A percentile compares a stretch with the other conserved stretches of the same genome.
phyloP scores from a whole-genome alignment of 2,329 filamentous ascomycete genomes.

The Neodidymelliopsis sp. region DNA sequence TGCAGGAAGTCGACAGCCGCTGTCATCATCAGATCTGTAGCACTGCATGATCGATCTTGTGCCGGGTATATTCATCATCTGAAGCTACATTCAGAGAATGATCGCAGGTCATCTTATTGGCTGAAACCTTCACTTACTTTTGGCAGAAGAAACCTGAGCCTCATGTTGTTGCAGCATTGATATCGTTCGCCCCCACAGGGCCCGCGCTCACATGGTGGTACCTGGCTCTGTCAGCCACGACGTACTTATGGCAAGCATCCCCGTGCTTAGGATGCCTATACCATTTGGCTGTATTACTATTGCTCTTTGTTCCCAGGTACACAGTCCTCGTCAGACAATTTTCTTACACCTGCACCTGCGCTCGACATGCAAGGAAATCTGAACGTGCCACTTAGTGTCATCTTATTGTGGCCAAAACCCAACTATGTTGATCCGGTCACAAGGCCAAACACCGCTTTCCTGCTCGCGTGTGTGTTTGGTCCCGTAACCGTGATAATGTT shows the following conservation, averaged over 20 bases:
- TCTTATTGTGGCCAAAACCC: conserved; percentile 33
- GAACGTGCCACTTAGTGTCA: conserved; percentile 35
- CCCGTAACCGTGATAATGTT: conserved; percentile 33
- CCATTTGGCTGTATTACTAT: not conserved
- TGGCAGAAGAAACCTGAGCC: conserved; percentile 17
- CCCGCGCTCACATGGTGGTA: not conserved
- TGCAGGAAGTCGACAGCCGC: not conserved
- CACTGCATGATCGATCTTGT: conserved; percentile 1
- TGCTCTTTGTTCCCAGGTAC: not conserved
- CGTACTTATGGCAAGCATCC: conserved; percentile 31
- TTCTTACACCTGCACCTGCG: not conserved
- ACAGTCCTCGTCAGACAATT: not conserved
- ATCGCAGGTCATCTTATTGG: not conserved
- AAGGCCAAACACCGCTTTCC: conserved; percentile 26
- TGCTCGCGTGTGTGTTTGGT: conserved; percentile 32
- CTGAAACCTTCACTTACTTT: conserved; percentile 16
- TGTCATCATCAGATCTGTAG: conserved; percentile 8
- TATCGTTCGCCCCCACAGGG: not conserved
- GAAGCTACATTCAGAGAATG: not conserved
- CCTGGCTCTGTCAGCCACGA: conserved; percentile 14
- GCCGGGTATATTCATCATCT: not conserved
- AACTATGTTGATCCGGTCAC: conserved; percentile 34
- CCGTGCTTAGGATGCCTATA: conserved; percentile 13
- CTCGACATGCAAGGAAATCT: conserved; percentile 43
- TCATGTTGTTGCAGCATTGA: not conserved